Evolutionary conservation across 306 rosid genomes (phyloP).

Genomic region (Quercus berberidifolia): DNA sequence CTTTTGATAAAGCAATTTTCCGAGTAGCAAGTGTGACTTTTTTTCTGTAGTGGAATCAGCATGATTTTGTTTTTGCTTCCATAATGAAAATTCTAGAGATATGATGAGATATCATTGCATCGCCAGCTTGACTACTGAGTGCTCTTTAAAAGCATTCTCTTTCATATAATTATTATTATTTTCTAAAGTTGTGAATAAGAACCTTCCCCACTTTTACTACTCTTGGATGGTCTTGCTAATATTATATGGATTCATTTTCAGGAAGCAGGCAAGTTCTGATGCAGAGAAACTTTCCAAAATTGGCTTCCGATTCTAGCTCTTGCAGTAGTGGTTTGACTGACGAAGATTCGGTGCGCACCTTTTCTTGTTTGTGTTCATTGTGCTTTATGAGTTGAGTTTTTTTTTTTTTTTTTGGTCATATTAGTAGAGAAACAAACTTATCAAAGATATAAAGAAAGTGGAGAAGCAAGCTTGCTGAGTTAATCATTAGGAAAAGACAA

Average conservation of each 20-base stretch:
- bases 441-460: too few relatives aligned
- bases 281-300: slow-evolving; percentile 32
- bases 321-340: slow-evolving; percentile 43
- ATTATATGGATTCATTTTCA: slow-evolving; percentile 36
- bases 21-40: slow-evolving; percentile 23
- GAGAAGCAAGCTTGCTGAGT: too few relatives aligned
- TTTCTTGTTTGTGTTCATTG: slow-evolving; percentile 16
- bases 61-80: slow-evolving; percentile 33
- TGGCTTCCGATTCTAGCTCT: slow-evolving; percentile 55
- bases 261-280: slow-evolving; percentile 47
- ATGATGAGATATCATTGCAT: slow-evolving; percentile 39
- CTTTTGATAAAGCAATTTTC: slow-evolving; percentile 5
- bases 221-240: slow-evolving; percentile 26
- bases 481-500: too few relatives aligned
- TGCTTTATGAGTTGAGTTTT: not conserved
- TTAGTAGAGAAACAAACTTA: not conserved
- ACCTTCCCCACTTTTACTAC: slow-evolving; percentile 8
- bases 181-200: not conserved
- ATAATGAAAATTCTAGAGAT: slow-evolving; percentile 21
- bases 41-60: slow-evolving; percentile 27
- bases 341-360: slow-evolving; percentile 56
- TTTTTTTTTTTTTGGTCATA: not conserved
- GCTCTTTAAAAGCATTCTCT: not conserved
- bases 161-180: not conserved
- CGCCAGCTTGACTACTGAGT: slow-evolving; percentile 15